Base-by-base conservation (phyloP, 2,329 filamentous ascomycete genomes). In the Xylariaceae sp. region DNA sequence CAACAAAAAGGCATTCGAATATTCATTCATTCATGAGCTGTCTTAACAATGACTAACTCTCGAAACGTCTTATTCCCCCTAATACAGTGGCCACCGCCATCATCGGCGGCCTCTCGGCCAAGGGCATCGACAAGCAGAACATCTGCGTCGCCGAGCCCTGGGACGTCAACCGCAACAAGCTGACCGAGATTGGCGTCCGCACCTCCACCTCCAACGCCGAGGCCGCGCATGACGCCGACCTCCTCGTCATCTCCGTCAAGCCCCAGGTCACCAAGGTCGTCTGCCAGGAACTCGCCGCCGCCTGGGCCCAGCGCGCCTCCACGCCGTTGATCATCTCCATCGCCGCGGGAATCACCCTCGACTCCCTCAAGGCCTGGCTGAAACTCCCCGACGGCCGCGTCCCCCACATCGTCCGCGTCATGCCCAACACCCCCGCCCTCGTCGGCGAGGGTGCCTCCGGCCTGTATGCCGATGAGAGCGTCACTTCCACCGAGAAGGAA, bases 351-450 rank as follows among this genome's bases (percentile, higher is more conserved):
- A 75, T 78, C 62, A 77, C 75, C 6, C 66, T 77, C 31, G 64
- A 63, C 35, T 77, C 73, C 63, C 64, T 78, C 61, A 67, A 67
- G 41, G 62, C 66, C 41, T 79, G 76, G 76, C 64, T 74, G 54
- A 71, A 65, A 53, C 67, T 71, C 0, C 56, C 66, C 1, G 70
- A 68, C 35, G 73, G 71, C 3, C 67, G 70, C 1, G 43, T 60
- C 2, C 74, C 75, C 0, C 74, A 74, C 45, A 69, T 77, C 12
- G 74, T 79, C n/a, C 72, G 76, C 26, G 75, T 78, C 54, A 79
- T 79, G 76, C 76, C 76, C 51, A 79, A 79, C 66, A 79, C 76
- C 4, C 76, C 76, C 2, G 76, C 76, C 5, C 65, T 79, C 34
- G 72, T 78, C 7, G 74, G 76, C 29, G 76, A 79, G 67, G 76